Conservation (phyloP, 1,284 basidiomycete species). For the Leccinum insolens region DNA sequence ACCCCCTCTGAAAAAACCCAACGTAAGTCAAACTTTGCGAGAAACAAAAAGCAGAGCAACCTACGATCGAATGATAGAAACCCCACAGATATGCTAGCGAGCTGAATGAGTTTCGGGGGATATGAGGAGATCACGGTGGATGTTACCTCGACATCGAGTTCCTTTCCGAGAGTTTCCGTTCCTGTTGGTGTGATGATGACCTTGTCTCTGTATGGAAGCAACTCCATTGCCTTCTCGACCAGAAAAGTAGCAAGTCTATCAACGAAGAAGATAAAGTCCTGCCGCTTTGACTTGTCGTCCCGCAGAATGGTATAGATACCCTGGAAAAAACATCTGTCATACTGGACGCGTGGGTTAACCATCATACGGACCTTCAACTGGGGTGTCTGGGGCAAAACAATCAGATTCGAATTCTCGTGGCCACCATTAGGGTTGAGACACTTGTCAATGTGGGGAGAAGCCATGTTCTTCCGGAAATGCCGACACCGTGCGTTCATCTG, state of each 20-base stretch:
- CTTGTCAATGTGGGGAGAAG: slow-evolving; percentile 41
- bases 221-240: slow-evolving; percentile 82
- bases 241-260: slow-evolving; percentile 87
- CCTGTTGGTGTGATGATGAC: slow-evolving; percentile 72
- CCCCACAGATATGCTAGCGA: slow-evolving; percentile 68
- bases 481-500: slow-evolving; percentile 81
- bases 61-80: slow-evolving; percentile 83
- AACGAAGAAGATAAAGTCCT: slow-evolving; percentile 89
- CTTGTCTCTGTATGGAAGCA: slow-evolving; percentile 73
- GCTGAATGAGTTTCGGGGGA: slow-evolving; percentile 7
- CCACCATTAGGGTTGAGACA: slow-evolving; percentile 37
- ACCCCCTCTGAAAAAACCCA: slow-evolving; percentile 63
- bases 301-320: slow-evolving; percentile 89
- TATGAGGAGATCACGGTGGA: background rate
- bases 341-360: slow-evolving; percentile 45
- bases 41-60: slow-evolving; percentile 31
- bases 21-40: slow-evolving; percentile 12
- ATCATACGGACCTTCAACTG: slow-evolving; percentile 68
- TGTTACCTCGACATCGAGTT: slow-evolving; percentile 57
- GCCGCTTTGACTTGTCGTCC: slow-evolving; percentile 66
- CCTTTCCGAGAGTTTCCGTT: slow-evolving; percentile 61
- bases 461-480: slow-evolving; percentile 76
- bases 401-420: slow-evolving; percentile 55
- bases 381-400: slow-evolving; percentile 77
- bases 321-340: slow-evolving; percentile 41